Percentiles rank a stretch among this genome's conserved stretches.
Conservation (phyloP, 345 rosid genomes). For the Hibiscus mutabilis region DNA sequence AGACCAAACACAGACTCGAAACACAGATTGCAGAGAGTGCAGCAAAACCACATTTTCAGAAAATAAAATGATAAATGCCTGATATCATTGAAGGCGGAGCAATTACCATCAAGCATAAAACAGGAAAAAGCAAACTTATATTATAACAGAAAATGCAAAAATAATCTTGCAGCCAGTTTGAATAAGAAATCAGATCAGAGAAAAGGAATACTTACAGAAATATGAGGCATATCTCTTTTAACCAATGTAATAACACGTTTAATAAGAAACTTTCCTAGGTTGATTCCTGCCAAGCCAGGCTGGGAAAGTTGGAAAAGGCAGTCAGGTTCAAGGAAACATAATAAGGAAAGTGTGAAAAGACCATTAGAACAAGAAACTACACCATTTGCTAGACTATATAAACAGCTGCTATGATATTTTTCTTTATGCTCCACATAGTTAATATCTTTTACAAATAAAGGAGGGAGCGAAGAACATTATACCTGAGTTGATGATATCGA, state of each 20-base stretch:
- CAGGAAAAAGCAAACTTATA: too few species aligned
- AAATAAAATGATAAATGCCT: not conserved
- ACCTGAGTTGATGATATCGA: conserved; percentile 98
- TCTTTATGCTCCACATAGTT: not conserved
- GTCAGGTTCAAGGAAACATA: conserved; percentile 11
- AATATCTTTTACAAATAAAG: not conserved
- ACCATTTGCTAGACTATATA: not conserved
- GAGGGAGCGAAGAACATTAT: not conserved
- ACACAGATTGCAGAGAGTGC: not conserved
- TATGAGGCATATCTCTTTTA: conserved; percentile 80
- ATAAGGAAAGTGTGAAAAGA: not conserved
- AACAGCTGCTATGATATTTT: not conserved
- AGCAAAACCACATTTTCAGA: not conserved
- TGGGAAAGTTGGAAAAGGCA: conserved; percentile 33
- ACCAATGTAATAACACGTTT: conserved; percentile 84
- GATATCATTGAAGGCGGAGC: not conserved
- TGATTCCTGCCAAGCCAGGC: conserved; percentile 98
- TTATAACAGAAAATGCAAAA: not conserved
- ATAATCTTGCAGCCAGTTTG: conserved; percentile 1
- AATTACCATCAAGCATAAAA: not conserved
- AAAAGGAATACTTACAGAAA: conserved; percentile 57
- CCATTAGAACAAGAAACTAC: not conserved
- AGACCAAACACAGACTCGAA: not conserved
- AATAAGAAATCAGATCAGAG: not conserved
- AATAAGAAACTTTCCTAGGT: conserved; percentile 88